These are phyloP conservation scores for Stevia rebaudiana DNA, from an alignment of 140 eudicot genomes.

Conservation along the genomic window DNA sequence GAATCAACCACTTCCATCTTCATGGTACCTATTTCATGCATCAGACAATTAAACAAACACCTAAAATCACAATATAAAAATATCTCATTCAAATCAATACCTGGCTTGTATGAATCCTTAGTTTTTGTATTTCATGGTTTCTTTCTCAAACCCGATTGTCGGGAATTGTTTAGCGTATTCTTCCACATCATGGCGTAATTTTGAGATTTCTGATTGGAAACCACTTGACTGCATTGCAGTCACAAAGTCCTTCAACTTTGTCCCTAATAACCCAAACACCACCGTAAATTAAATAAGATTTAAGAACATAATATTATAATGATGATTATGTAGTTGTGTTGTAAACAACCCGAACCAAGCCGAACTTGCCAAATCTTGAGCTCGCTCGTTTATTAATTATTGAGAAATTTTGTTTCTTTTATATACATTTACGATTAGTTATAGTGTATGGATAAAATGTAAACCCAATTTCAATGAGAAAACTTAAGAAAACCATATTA, in stretches of 20 bases:
- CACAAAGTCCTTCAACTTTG: constrained; percentile 95
- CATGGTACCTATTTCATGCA: constrained; percentile 4
- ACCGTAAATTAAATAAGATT: too few species aligned
- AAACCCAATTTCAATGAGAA: too few species aligned
- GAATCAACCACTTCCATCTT: constrained; percentile 8
- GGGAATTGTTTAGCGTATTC: constrained; percentile 97
- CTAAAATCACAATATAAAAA: not conserved
- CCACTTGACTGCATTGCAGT: constrained; percentile 57
- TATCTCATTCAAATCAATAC: constrained; percentile 22
- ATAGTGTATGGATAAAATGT: too few species aligned
- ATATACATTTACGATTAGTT: too few species aligned
- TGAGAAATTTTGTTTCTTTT: too few species aligned
- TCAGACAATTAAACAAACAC: not conserved
- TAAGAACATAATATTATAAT: not conserved
- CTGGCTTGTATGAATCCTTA: constrained; percentile 38
- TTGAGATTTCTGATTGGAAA: constrained; percentile 67
- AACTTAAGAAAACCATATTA: too few species aligned
- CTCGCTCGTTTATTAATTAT: too few species aligned
- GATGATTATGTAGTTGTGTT: not conserved
- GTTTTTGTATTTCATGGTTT: constrained; percentile 92
- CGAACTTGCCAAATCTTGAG: too few species aligned
- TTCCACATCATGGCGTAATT: constrained; percentile 84
- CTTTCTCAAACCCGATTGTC: constrained; percentile 94
- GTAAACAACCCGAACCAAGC: too few species aligned
- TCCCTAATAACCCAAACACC: constrained; percentile 39